Conservation (phyloP, 306 rosid species). For the Cajanus cajan region DNA sequence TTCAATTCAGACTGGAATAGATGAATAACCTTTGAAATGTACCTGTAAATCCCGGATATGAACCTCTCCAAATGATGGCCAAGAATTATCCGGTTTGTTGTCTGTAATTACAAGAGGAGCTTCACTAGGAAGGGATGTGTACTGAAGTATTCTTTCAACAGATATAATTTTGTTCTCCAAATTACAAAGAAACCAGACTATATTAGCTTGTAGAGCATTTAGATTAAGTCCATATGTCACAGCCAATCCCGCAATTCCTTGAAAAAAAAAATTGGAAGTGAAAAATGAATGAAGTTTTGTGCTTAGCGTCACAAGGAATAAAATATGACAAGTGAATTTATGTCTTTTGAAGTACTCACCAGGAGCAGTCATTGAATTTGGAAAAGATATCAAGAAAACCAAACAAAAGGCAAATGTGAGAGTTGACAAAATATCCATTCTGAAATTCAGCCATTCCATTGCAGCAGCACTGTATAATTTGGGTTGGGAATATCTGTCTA, state of each 20-base stretch:
- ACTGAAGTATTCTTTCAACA: constrained; percentile 80
- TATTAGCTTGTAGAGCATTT: constrained; percentile 45
- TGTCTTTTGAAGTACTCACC: constrained; percentile 44
- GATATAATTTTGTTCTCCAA: constrained; percentile 86
- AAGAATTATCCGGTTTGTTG: constrained; percentile 52
- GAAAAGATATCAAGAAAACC: constrained; percentile 67
- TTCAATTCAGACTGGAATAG: not conserved
- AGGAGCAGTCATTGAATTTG: constrained; percentile 58
- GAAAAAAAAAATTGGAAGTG: no score
- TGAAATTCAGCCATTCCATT: constrained; percentile 73
- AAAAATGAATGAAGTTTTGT: not conserved
- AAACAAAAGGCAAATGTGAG: constrained; percentile 60
- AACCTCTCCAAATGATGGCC: constrained; percentile 81
- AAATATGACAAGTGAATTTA: not conserved
- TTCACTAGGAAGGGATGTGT: constrained; percentile 64
- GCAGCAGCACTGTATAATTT: constrained; percentile 55
- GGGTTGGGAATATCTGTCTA: constrained; percentile 68
- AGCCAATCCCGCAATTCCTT: constrained; percentile 67
- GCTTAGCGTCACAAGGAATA: not conserved
- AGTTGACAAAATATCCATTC: constrained; percentile 65
- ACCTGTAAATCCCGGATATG: constrained; percentile 76
- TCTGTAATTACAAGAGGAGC: constrained; percentile 69
- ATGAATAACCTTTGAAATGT: not conserved
- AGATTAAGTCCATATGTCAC: constrained; percentile 81
- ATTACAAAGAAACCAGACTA: constrained; percentile 58